Conservation (phyloP, 495 filamentous ascomycete species). For the Penicillium paradoxum region DNA sequence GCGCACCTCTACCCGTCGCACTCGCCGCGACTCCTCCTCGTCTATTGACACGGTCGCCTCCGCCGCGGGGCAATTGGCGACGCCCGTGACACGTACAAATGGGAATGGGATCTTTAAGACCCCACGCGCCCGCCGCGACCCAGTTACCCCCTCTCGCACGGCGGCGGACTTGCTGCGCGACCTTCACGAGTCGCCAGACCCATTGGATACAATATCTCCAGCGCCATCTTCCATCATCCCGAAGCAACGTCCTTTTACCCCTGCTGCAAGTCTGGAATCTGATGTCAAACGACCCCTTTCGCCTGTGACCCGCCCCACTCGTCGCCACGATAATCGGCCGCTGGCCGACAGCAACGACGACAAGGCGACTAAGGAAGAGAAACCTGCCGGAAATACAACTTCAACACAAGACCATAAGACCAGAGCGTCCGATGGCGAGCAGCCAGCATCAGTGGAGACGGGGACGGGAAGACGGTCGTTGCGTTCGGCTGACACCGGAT, state of each 20-base stretch:
- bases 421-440: constrained; percentile 2
- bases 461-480: constrained; percentile 40
- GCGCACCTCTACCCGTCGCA: constrained; percentile 14
- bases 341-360: constrained; percentile 2
- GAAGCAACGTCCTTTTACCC: constrained; percentile 11
- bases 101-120: constrained; percentile 15
- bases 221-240: constrained; percentile 6
- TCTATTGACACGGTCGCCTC: constrained; percentile 20
- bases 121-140: constrained; percentile 10
- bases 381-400: neutral
- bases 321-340: constrained; percentile 11
- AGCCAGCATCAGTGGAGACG: constrained; percentile 1
- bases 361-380: neutral
- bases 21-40: constrained; percentile 15
- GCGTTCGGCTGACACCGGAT: constrained; percentile 47
- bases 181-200: constrained; percentile 33
- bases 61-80: constrained; percentile 11
- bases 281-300: constrained; percentile 6
- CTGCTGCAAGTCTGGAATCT: constrained; percentile 1
- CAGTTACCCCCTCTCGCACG: constrained; percentile 10
- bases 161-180: constrained; percentile 8
- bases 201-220: constrained; percentile 37
- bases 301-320: constrained; percentile 14
- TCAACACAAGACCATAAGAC: constrained; percentile 8
- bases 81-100: constrained; percentile 19